These are phyloP conservation scores for Leucoagaricus sp. DNA, from an alignment of 1,284 basidiomycete genomes.

Conservation along the genomic window DNA sequence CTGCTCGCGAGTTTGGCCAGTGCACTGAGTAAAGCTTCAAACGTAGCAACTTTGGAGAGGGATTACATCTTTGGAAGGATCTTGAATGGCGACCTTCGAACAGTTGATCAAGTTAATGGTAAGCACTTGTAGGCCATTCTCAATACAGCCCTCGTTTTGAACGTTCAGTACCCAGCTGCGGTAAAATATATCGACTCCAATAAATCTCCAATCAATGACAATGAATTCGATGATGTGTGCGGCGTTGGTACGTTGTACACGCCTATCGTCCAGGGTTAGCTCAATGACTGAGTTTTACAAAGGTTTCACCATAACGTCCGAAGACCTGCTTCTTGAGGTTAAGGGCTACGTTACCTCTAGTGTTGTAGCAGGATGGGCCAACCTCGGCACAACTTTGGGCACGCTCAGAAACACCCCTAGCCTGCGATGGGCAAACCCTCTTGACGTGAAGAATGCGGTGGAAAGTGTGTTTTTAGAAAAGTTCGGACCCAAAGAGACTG, in stretches of 20 bases:
- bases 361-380: constrained; percentile 71
- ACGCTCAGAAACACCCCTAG: constrained; percentile 69
- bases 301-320: constrained; percentile 82
- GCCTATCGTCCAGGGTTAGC: neutral
- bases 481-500: constrained; percentile 80
- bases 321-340: constrained; percentile 67
- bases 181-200: constrained; percentile 75
- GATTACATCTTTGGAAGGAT: constrained; percentile 74
- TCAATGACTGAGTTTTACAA: constrained; percentile 11
- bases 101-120: constrained; percentile 89
- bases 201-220: constrained; percentile 63
- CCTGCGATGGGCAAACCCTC: constrained; percentile 87
- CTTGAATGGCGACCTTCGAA: constrained; percentile 73
- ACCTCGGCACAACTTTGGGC: constrained; percentile 72
- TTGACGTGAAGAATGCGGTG: constrained; percentile 88
- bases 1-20: constrained; percentile 74
- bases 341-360: constrained; percentile 61
- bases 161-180: constrained; percentile 54
- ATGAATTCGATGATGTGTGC: constrained; percentile 78
- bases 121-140: constrained; percentile 25
- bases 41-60: constrained; percentile 54
- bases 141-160: neutral
- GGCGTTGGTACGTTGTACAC: constrained; percentile 79
- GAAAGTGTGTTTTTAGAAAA: constrained; percentile 75
- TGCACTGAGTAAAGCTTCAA: constrained; percentile 55